These are phyloP conservation scores for Eimeria brunetti DNA, from an alignment of 169 alveolate genomes.

Conservation along the genomic window DNA sequence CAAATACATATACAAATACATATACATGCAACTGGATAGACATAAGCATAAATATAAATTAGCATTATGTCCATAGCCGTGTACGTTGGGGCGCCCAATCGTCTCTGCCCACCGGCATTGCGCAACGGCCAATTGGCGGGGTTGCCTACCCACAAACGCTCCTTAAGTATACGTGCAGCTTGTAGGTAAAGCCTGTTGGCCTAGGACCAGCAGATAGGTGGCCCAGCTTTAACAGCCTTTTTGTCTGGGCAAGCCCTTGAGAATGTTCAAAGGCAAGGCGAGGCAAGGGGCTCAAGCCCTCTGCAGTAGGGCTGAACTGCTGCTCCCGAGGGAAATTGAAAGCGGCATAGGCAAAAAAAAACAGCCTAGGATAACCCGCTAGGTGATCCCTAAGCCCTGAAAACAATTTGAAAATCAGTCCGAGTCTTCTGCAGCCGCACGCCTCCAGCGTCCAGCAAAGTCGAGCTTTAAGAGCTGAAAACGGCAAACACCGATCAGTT, in stretches of 20 bases:
- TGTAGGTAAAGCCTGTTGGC: not conserved
- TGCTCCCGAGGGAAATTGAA: not conserved
- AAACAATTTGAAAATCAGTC: not conserved
- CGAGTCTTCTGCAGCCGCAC: not conserved
- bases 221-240: not conserved
- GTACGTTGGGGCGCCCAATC: not conserved
- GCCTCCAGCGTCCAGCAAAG: slow-evolving; percentile 64
- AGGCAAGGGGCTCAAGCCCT: not conserved
- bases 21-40: no score
- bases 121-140: not conserved
- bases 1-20: no score
- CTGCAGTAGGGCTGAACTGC: not conserved
- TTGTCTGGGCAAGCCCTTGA: not conserved
- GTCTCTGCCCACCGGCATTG: not conserved
- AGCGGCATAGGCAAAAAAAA: not conserved
- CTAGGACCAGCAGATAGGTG: no score
- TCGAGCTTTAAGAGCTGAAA: slow-evolving; percentile 51
- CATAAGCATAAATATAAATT: no score
- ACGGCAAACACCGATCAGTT: slow-evolving; percentile 3
- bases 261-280: not conserved
- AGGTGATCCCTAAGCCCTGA: no score
- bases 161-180: not conserved
- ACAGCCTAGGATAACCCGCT: no score
- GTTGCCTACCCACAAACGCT: not conserved
- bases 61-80: no score